Base-by-base conservation (phyloP, 2,329 filamentous ascomycete genomes). In the Cordyceps sp. region DNA sequence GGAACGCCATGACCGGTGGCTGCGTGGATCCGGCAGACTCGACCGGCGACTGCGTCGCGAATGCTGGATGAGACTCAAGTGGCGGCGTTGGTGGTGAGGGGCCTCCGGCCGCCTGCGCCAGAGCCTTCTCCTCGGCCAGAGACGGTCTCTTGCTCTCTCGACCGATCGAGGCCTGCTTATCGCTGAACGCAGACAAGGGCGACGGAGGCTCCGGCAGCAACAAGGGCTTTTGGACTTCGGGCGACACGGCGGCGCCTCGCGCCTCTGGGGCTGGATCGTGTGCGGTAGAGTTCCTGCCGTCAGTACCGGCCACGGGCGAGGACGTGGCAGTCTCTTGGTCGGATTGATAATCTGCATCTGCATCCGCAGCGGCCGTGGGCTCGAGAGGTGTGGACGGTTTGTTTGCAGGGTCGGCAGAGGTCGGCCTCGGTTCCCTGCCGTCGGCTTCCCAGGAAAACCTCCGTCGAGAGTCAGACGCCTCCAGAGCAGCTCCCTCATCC, bases 1-100 rank as follows among this genome's bases (percentile, higher is more conserved):
- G 71, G 54, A 92, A 86, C 2, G 67, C 60, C 39, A 68, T 63
- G 24, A 69, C 57, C 29, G 46, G 45, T 10, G 46, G 29, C 17
- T 34, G 37, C n/a, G 9, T 17, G 10, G 35, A 17, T 10, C 31
- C 21, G 10, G 39, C 28, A 37, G 35, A 14, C 37, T 40, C 35
- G n/a, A 39, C 32, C 6, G 38, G 32, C 19, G 39, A 33, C 5
- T 31, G 36, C 7, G 19, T 23, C 10, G 35, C 37, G 14, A 47
- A 29, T 7, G 48, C 46, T n/a, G 53, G 52, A 27, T 61, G 58
- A 18, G 57, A 48, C n/a, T 58, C 52, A 10, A 52, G 51, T 14
- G 54, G 49, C 13, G 54, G 49, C 6, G 49, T 49, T 9, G 52
- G 47, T n/a, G 55, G 51, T 9, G 54, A 39, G 14, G 49, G 40